Conservation (phyloP, 306 rosid genomes). For the Alnus glutinosa region DNA sequence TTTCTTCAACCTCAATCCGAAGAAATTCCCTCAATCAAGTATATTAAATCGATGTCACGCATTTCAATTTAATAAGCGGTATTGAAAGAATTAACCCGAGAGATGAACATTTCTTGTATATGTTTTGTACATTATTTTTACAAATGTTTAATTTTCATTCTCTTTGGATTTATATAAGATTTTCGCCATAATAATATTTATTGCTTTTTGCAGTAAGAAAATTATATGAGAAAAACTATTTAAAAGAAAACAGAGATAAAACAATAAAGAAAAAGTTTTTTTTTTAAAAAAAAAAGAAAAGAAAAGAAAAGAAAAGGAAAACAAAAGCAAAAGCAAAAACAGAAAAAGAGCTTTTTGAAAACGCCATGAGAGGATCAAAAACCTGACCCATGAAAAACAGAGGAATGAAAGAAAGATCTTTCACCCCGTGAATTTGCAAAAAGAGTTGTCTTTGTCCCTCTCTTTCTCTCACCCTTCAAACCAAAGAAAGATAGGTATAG, state of each 20-base stretch:
- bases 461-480: neutral
- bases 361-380: constrained; percentile 12
- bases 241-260: neutral
- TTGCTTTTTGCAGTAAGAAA: no score
- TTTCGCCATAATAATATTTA: no score
- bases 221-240: no score
- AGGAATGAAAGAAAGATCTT: constrained; percentile 5
- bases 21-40: no score
- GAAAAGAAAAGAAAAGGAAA: neutral
- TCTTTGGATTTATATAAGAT: no score
- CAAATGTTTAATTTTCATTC: no score
- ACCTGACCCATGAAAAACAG: neutral
- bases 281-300: neutral
- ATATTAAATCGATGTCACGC: no score
- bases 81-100: no score
- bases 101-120: no score
- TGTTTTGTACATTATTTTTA: no score
- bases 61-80: no score
- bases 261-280: neutral
- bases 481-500: constrained; percentile 7
- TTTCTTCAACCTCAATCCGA: no score
- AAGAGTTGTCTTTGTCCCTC: neutral
- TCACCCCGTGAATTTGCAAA: constrained; percentile 22
- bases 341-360: constrained; percentile 19
- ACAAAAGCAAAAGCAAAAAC: neutral